A percentile compares a stretch with the other conserved stretches of the same genome.
Conservation (phyloP, 2,329 filamentous ascomycete genomes). For the Neonectria magnoliae region DNA sequence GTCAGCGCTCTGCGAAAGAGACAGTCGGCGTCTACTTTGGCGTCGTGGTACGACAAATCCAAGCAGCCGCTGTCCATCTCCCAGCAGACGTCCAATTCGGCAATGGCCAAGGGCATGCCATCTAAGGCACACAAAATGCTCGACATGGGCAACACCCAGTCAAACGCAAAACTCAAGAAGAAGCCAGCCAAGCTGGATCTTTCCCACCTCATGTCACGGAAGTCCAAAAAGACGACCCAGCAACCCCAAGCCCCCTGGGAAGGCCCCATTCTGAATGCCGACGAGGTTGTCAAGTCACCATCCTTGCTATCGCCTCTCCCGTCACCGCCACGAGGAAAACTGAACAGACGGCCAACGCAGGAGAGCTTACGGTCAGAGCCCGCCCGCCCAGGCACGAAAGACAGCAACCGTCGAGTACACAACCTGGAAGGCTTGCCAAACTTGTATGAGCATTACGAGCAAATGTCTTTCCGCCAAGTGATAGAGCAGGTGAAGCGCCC, state of each 20-base stretch:
- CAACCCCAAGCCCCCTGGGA: slow-evolving; percentile 47
- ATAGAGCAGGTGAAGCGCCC: slow-evolving; percentile 39
- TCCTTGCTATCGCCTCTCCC: slow-evolving; percentile 53
- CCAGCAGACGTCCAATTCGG: slow-evolving; percentile 67
- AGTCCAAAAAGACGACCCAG: slow-evolving; percentile 44
- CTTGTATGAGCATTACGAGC: slow-evolving; percentile 68
- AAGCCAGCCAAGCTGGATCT: slow-evolving; percentile 63
- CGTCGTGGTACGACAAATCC: slow-evolving; percentile 66
- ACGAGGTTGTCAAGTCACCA: slow-evolving; percentile 54
- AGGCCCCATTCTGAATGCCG: slow-evolving; percentile 48
- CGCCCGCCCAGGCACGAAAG: slow-evolving; percentile 39
- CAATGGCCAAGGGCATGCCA: slow-evolving; percentile 66
- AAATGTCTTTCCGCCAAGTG: slow-evolving; percentile 61
- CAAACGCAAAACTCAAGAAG: slow-evolving; percentile 41
- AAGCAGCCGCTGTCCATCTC: slow-evolving; percentile 67
- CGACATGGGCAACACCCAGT: slow-evolving; percentile 53
- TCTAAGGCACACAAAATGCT: slow-evolving; percentile 58
- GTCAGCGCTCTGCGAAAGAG: slow-evolving; percentile 57
- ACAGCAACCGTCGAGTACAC: slow-evolving; percentile 36
- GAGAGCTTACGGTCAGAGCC: slow-evolving; percentile 47
- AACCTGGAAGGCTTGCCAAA: slow-evolving; percentile 56
- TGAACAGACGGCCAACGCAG: slow-evolving; percentile 50
- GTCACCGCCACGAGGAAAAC: slow-evolving; percentile 41
- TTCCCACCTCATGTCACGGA: slow-evolving; percentile 53
- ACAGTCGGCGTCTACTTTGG: slow-evolving; percentile 64